phyloP scores from a whole-genome alignment of 2,329 filamentous ascomycete species.

The Fusarium marasasianum region DNA sequence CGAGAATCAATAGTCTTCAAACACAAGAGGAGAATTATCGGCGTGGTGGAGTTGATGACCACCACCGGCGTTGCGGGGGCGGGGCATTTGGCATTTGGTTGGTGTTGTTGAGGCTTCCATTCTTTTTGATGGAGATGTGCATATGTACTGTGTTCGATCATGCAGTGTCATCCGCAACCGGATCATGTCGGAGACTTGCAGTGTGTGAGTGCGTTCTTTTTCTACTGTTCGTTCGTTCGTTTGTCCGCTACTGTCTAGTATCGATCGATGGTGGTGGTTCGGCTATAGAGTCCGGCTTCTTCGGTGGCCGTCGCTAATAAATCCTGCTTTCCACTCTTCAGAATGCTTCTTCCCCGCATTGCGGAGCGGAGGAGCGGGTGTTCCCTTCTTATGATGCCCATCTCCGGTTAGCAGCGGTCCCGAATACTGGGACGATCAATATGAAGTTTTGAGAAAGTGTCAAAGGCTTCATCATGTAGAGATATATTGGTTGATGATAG shows the following conservation, averaged over 20 bases:
- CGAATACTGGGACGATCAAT: background rate
- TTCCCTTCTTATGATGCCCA: slow-evolving; percentile 10
- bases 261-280: background rate
- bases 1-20: background rate
- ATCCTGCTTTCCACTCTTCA: slow-evolving; percentile 5
- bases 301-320: background rate
- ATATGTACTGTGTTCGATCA: slow-evolving; percentile 24
- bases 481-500: background rate
- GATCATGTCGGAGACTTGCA: slow-evolving; percentile 23
- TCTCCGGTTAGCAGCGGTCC: slow-evolving; percentile 16
- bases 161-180: slow-evolving; percentile 21
- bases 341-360: slow-evolving; percentile 26
- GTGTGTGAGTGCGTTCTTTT: background rate
- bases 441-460: background rate
- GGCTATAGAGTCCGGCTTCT: slow-evolving; percentile 11
- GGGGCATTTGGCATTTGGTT: slow-evolving; percentile 17
- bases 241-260: no score
- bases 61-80: slow-evolving; percentile 33
- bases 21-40: slow-evolving; percentile 15
- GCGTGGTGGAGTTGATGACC: slow-evolving; percentile 24
- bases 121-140: slow-evolving; percentile 6
- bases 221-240: background rate
- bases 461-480: background rate
- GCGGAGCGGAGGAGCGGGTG: slow-evolving; percentile 29
- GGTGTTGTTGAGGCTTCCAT: background rate